Evolutionary conservation across 2,329 filamentous ascomycete genomes (phyloP).

Genomic region (Plenodomus lindquistii): DNA sequence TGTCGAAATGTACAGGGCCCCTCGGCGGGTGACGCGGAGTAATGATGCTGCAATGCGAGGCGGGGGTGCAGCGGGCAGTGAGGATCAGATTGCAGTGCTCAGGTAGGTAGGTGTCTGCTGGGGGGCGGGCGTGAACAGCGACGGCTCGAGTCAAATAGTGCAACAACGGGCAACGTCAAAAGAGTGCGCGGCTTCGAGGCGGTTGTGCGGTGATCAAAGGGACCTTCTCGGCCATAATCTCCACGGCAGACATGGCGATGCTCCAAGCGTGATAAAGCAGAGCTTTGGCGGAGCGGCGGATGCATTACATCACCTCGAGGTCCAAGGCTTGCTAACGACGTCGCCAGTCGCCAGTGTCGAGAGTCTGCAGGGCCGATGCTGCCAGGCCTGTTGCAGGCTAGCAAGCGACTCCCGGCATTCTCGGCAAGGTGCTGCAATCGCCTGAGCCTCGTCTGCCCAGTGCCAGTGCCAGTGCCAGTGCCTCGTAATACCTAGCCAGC

Average conservation of each 20-base stretch:
- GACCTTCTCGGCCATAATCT: slow-evolving; percentile 12
- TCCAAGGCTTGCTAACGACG: slow-evolving; percentile 12
- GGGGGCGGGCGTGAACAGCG: neutral
- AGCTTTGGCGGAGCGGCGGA: slow-evolving; percentile 17
- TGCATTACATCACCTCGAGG: slow-evolving; percentile 34
- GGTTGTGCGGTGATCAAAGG: neutral
- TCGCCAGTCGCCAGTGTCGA: slow-evolving; percentile 21
- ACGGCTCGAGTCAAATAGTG: neutral
- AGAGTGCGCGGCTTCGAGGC: neutral
- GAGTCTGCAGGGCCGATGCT: slow-evolving; percentile 18
- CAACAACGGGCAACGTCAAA: slow-evolving; percentile 1
- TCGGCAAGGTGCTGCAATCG: slow-evolving; percentile 28
- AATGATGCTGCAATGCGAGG: slow-evolving; percentile 9
- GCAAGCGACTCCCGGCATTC: slow-evolving; percentile 28
- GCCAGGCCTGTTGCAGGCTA: slow-evolving; percentile 22
- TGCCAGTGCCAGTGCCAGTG: neutral
- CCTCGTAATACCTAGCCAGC: no score
- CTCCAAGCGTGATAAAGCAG: slow-evolving; percentile 14
- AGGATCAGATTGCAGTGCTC: neutral
- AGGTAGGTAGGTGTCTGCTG: slow-evolving; percentile 1
- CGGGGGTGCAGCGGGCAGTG: slow-evolving; percentile 23
- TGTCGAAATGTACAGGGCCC: slow-evolving; percentile 21
- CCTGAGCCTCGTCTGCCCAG: slow-evolving; percentile 13
- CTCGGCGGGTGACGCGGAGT: slow-evolving; percentile 35
- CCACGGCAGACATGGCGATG: slow-evolving; percentile 14